Conservation (phyloP, 1,284 basidiomycete species). For the Ustilago loliicola region DNA sequence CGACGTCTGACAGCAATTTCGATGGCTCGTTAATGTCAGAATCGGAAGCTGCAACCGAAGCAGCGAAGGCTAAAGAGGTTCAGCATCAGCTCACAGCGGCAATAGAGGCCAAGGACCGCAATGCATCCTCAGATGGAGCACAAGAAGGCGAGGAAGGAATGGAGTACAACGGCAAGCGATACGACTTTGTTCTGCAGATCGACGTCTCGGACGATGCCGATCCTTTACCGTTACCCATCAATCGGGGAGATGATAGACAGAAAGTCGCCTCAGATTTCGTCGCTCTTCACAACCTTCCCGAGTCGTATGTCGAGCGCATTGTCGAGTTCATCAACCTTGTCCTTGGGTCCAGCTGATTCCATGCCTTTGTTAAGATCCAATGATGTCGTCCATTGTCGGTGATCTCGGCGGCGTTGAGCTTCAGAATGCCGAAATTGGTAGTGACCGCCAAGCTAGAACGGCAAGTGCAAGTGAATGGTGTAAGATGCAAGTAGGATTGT, state of each 20-base stretch:
- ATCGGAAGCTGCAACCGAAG: constrained; percentile 15
- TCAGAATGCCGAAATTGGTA: constrained; percentile 3
- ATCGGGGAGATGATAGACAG: constrained; percentile 31
- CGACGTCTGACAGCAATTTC: constrained; percentile 17
- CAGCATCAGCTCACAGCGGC: constrained; percentile 7
- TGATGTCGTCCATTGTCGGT: constrained; percentile 3
- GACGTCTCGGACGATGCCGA: constrained; percentile 54
- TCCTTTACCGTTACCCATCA: constrained; percentile 41
- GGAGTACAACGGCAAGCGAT: constrained; percentile 26
- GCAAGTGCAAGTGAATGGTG: not conserved
- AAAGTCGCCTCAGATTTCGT: constrained; percentile 32
- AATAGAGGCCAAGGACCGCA: constrained; percentile 6
- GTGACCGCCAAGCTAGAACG: not conserved
- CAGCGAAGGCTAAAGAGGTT: constrained; percentile 7
- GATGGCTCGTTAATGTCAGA: constrained; percentile 17
- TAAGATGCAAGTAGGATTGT: not conserved
- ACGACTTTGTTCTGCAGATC: constrained; percentile 53
- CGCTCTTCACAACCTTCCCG: constrained; percentile 29
- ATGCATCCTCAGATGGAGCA: not conserved
- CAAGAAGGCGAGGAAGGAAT: constrained; percentile 9
- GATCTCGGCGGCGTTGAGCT: constrained; percentile 5
- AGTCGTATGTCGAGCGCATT: constrained; percentile 36
- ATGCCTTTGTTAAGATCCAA: not conserved
- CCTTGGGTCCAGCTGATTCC: constrained; percentile 9
- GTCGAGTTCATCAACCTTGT: constrained; percentile 52